Evolutionary conservation across 148 eudicot species (phyloP).

Genomic region (Fagopyrum tataricum): DNA sequence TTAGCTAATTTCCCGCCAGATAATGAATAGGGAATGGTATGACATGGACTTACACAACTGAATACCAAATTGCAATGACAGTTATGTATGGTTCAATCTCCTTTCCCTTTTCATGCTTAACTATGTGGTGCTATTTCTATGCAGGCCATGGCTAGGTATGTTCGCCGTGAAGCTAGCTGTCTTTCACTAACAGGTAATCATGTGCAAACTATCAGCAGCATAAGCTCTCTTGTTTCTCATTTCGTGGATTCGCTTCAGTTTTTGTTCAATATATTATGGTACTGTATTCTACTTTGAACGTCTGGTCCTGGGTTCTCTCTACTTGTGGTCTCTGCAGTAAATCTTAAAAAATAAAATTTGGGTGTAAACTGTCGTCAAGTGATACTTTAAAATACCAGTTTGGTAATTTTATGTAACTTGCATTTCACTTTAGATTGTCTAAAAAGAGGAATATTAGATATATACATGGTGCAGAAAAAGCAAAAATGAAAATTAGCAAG

Average conservation of each 20-base stretch:
- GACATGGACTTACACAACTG: not conserved
- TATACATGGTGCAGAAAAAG: not conserved
- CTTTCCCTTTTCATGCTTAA: conserved; percentile 6
- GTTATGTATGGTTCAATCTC: not conserved
- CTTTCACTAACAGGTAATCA: conserved; percentile 65
- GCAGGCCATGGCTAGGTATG: conserved; percentile 89
- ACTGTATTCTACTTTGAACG: too few species aligned
- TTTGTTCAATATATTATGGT: not conserved
- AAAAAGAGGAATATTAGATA: not conserved
- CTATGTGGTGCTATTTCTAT: conserved; percentile 7
- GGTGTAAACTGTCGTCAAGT: too few species aligned
- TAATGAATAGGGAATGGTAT: not conserved
- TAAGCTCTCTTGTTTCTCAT: not conserved
- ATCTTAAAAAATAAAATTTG: too few species aligned
- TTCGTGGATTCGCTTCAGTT: not conserved
- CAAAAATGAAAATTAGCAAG: too few species aligned
- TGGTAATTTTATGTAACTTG: not conserved
- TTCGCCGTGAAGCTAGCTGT: conserved; percentile 65
- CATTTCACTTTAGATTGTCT: not conserved
- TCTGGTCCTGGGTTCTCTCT: too few species aligned
- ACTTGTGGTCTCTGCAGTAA: too few species aligned
- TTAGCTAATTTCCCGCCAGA: not conserved
- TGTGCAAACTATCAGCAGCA: not conserved
- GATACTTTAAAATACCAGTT: too few species aligned
- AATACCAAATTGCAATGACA: not conserved